These are phyloP conservation scores for Jaenimonas drosophilae DNA, from an alignment of 208 protist genomes.

Conservation along the genomic window DNA sequence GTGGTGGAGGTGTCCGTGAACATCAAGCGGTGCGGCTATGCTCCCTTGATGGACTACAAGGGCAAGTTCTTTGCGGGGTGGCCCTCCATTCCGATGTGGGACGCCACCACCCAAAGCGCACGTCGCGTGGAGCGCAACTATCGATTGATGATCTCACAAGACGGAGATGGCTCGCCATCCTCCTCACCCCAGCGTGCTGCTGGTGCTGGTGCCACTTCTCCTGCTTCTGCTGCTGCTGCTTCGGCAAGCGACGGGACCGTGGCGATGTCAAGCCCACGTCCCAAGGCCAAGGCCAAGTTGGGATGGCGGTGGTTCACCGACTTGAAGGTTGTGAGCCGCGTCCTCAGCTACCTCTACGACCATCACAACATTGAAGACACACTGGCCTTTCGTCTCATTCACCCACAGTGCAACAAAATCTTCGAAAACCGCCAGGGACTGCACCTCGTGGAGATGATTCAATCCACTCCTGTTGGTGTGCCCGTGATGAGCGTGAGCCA, in stretches of 20 bases:
- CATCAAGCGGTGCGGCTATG: constrained; percentile 27
- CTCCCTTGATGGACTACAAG: constrained; percentile 20
- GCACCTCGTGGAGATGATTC: constrained; percentile 34
- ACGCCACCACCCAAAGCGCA: constrained; percentile 25
- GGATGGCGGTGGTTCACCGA: constrained; percentile 26
- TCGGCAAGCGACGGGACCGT: not conserved
- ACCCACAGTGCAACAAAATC: constrained; percentile 28
- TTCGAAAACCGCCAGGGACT: constrained; percentile 50
- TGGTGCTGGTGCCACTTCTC: not conserved
- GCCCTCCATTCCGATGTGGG: constrained; percentile 58
- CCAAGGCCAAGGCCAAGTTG: not conserved
- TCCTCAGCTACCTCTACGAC: constrained; percentile 32
- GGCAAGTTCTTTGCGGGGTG: constrained; percentile 70
- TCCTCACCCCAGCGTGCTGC: not conserved
- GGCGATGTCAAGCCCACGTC: not conserved
- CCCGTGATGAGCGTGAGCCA: constrained; percentile 16
- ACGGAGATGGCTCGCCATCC: not conserved
- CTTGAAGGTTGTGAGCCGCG: constrained; percentile 11
- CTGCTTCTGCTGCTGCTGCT: not conserved
- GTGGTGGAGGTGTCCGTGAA: constrained; percentile 50
- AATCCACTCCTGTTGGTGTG: constrained; percentile 25
- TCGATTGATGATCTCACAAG: constrained; percentile 13
- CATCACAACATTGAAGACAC: constrained; percentile 14
- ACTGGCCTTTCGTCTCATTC: constrained; percentile 38
- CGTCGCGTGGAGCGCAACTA: constrained; percentile 36